Base-by-base conservation (phyloP, 2,329 filamentous ascomycete genomes). In the Microascus cirrosus region DNA sequence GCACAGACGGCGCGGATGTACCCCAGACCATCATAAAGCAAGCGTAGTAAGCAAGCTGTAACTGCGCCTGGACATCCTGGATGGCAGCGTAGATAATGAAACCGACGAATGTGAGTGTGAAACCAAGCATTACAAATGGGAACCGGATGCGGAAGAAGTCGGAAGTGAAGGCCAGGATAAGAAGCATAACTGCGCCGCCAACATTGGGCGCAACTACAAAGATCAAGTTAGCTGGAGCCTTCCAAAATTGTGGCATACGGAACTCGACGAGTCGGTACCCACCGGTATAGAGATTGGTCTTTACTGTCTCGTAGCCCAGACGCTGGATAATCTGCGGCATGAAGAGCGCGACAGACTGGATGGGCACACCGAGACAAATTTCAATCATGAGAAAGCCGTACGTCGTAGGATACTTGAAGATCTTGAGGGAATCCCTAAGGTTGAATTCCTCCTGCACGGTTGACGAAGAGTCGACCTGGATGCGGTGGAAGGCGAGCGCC, bases 11-110 rank as follows among this genome's bases (percentile, higher is more conserved):
- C 0, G 87, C 87, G 1, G 83, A 85, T 0, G 86, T 90, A 18
- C 88, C 88, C 84, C 86, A 90, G 12, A 84, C 87, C 86, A 91
- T 90, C 85, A 91, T 87, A 69, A 91, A 92, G 58, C 80, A 84
- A 5, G 87, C 86, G 62, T 84, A 90, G 65, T 91, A 91, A 0
- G 86, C 87, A 1, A 90, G 75, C 3, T 79, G 76, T n/a, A 86
- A 68, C 45, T 86, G 74, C 3, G 73, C 64, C 42, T 81, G 68
- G 18, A 90, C 82, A 10, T 24, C 45, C 63, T 85, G 77, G 59
- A 93, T 86, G 22, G 84, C 77, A 0, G 86, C 86, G 63, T 87
- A 92, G 66, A 93, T 88, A 68, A 91, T 82, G 73, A 93, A 90
- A 4, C 89, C 89, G 54, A 80, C 78, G 65, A 91, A 88, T 0